phyloP scores from a whole-genome alignment of 2,329 filamentous ascomycete genomes.

The Penicillium sp. region DNA sequence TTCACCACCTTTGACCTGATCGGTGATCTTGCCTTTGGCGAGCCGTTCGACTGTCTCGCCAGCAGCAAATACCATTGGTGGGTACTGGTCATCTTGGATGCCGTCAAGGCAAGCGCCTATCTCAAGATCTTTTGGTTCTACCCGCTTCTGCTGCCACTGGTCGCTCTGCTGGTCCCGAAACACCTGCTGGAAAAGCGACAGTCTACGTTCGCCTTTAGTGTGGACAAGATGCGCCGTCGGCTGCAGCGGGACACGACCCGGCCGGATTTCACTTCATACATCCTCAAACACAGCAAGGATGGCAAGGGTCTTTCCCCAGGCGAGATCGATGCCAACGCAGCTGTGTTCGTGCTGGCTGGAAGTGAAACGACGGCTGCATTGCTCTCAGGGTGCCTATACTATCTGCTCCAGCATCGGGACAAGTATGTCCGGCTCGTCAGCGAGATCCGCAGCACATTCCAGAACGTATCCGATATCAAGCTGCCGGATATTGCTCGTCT shows the following conservation, averaged over 20 bases:
- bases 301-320: conserved; percentile 13
- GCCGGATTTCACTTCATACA: conserved; percentile 27
- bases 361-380: conserved; percentile 28
- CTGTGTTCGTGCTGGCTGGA: conserved; percentile 25
- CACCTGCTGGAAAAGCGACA: conserved; percentile 15
- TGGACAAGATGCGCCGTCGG: conserved; percentile 22
- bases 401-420: conserved; percentile 21
- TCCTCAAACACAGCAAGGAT: conserved; percentile 21
- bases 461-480: conserved; percentile 18
- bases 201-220: conserved; percentile 18
- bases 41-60: conserved; percentile 32
- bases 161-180: conserved; percentile 18
- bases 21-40: conserved; percentile 35
- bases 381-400: conserved; percentile 24
- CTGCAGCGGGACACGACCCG: conserved; percentile 14
- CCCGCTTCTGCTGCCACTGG: conserved; percentile 15
- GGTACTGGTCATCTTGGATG: conserved; percentile 29
- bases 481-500: conserved; percentile 16
- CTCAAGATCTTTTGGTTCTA: conserved; percentile 23
- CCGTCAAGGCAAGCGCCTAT: conserved; percentile 24
- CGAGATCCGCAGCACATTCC: conserved; percentile 29
- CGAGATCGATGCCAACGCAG: conserved; percentile 26
- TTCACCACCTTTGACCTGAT: conserved; percentile 37
- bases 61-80: conserved; percentile 30
- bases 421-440: conserved; percentile 19